Evolutionary conservation across 176 grass and related monocot genomes (phyloP).

Genomic region (Ensete ventricosum): DNA sequence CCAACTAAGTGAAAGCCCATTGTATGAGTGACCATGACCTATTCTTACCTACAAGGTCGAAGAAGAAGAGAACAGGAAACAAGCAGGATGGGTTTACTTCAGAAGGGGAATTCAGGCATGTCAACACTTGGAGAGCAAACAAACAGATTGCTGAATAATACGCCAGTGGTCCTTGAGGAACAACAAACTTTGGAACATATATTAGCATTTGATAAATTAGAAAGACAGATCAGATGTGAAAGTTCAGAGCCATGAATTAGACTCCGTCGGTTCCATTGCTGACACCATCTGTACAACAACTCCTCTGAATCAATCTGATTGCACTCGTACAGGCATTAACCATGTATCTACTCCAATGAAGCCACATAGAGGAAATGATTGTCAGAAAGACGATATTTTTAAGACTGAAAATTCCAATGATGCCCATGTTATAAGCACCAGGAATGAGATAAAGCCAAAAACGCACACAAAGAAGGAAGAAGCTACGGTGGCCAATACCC

Average conservation of each 20-base stretch:
- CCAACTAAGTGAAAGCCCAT: not conserved
- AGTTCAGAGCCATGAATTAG: constrained; percentile 12
- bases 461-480: constrained; percentile 5
- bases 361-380: not conserved
- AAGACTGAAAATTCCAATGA: not conserved
- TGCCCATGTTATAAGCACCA: not conserved
- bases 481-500: not conserved
- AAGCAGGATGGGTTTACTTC: not conserved
- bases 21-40: not conserved
- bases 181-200: constrained; percentile 19
- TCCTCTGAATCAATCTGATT: not conserved
- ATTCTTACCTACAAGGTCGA: not conserved
- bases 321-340: not conserved
- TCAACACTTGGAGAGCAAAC: constrained; percentile 16
- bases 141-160: constrained; percentile 23
- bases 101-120: constrained; percentile 4
- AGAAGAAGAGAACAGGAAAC: constrained; percentile 2
- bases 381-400: not conserved
- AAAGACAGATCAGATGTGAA: not conserved
- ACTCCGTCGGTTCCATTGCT: constrained; percentile 1
- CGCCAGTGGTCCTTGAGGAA: constrained; percentile 30
- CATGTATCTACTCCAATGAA: not conserved
- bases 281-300: constrained; percentile 1
- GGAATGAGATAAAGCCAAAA: constrained; percentile 2
- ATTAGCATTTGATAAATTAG: constrained; percentile 14